phyloP scores from a whole-genome alignment of 2,329 filamentous ascomycete species.

The Mycocentrospora acerina region DNA sequence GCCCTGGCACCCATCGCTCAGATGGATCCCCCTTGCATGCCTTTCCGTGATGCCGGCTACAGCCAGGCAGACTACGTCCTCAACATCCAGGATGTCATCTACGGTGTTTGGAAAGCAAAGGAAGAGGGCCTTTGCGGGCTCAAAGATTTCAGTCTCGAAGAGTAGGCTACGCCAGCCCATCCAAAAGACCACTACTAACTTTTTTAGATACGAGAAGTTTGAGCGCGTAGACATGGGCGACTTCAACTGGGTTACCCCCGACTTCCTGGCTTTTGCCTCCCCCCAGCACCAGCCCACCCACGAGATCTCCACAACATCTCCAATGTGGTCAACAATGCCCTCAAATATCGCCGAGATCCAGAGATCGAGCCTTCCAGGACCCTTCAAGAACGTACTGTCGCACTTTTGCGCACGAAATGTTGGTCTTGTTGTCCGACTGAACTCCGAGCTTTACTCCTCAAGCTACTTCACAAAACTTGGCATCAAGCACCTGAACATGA shows the following conservation, averaged over 20 bases:
- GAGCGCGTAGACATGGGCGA: constrained; percentile 97
- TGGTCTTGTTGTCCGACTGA: constrained; percentile 89
- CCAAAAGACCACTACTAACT: constrained; percentile 16
- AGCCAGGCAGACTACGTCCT: constrained; percentile 96
- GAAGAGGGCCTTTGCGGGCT: constrained; percentile 89
- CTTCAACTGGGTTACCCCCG: constrained; percentile 98
- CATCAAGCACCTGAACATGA: constrained; percentile 97
- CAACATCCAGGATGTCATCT: constrained; percentile 95
- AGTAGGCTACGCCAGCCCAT: constrained; percentile 51
- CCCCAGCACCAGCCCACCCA: constrained; percentile 79
- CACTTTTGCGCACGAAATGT: constrained; percentile 89
- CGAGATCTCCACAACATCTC: constrained; percentile 70
- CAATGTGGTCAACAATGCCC: constrained; percentile 73
- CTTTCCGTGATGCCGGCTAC: constrained; percentile 96
- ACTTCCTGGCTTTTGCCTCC: constrained; percentile 95
- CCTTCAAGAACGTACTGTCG: constrained; percentile 93
- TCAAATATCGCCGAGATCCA: constrained; percentile 73
- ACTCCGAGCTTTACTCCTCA: constrained; percentile 92
- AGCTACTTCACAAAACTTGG: constrained; percentile 96
- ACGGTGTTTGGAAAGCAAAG: constrained; percentile 98
- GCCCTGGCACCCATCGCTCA: constrained; percentile 94
- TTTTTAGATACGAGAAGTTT: constrained; percentile 77
- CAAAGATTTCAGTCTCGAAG: constrained; percentile 92
- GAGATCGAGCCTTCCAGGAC: constrained; percentile 69
- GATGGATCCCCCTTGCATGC: constrained; percentile 96